Evolutionary conservation across 2,329 filamentous ascomycete genomes (phyloP).

Genomic region (Aspergillus vadensis): DNA sequence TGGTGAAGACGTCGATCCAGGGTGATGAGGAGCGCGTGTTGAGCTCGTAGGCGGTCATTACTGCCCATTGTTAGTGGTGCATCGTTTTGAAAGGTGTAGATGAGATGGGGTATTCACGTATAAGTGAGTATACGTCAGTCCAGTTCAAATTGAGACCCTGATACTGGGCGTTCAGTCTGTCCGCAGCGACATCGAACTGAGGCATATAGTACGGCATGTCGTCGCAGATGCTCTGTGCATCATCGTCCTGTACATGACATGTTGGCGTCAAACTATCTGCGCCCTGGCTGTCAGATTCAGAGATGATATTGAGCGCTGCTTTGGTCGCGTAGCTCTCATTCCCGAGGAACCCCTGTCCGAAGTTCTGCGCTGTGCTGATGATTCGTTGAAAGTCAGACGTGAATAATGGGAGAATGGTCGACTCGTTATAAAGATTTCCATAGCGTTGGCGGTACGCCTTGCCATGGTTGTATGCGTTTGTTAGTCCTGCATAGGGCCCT

Average conservation of each 20-base stretch:
- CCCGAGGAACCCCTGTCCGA: conserved; percentile 28
- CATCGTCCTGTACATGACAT: conserved; percentile 18
- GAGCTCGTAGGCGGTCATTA: conserved; percentile 25
- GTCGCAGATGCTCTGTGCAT: conserved; percentile 13
- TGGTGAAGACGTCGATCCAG: conserved; percentile 28
- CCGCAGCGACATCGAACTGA: conserved; percentile 22
- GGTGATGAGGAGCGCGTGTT: conserved; percentile 23
- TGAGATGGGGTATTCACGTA: conserved; percentile 14
- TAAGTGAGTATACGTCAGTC: conserved; percentile 23
- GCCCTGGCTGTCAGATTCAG: conserved; percentile 22
- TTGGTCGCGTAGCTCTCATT: conserved; percentile 24
- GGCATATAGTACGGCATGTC: conserved; percentile 12
- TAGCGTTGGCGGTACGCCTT: conserved; percentile 24
- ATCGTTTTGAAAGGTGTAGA: not conserved
- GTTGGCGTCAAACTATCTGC: conserved; percentile 25
- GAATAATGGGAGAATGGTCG: conserved; percentile 21
- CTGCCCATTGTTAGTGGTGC: conserved; percentile 4
- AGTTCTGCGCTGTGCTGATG: conserved; percentile 25
- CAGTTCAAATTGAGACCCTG: conserved; percentile 21
- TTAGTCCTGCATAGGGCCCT: conserved; percentile 23
- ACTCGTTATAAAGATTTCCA: conserved; percentile 20
- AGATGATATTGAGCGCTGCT: conserved; percentile 27
- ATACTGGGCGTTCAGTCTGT: conserved; percentile 25
- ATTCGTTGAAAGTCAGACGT: conserved; percentile 22
- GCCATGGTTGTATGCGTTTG: conserved; percentile 21